A percentile compares a stretch with the other conserved stretches of the same genome.
These are phyloP conservation scores for Hanseniaspora mollemarum DNA, from an alignment of 805 yeast species.

Conservation along the genomic window DNA sequence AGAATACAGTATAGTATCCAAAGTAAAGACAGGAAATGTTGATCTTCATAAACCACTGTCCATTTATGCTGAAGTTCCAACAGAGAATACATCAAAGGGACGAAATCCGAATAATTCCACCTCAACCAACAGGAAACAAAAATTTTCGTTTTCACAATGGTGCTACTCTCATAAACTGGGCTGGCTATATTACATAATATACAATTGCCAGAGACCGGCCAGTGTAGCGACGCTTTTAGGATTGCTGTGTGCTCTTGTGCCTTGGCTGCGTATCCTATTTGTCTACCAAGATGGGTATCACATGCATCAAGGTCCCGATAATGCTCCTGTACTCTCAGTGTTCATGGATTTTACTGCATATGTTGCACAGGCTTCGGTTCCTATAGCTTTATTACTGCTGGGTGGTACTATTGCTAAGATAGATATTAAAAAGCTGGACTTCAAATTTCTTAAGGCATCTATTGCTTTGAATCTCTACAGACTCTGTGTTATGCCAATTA, in stretches of 20 bases:
- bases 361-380: slow-evolving; percentile 79
- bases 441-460: slow-evolving; percentile 52
- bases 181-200: slow-evolving; percentile 30
- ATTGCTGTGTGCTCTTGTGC: slow-evolving; percentile 65
- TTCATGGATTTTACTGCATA: slow-evolving; percentile 71
- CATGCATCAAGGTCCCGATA: slow-evolving; percentile 73
- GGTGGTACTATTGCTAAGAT: slow-evolving; percentile 85
- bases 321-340: slow-evolving; percentile 70
- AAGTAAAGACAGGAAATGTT: slow-evolving; percentile 26
- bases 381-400: slow-evolving; percentile 65
- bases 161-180: slow-evolving; percentile 24
- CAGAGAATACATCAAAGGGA: background rate
- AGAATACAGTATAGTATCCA: slow-evolving; percentile 31
- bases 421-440: slow-evolving; percentile 45
- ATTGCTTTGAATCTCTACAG: slow-evolving; percentile 45
- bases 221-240: slow-evolving; percentile 59
- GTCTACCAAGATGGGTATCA: slow-evolving; percentile 36
- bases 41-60: slow-evolving; percentile 27
- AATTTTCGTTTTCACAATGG: slow-evolving; percentile 8
- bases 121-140: too few species aligned
- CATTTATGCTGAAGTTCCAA: slow-evolving; percentile 18
- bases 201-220: slow-evolving; percentile 57
- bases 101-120: too few species aligned
- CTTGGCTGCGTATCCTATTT: slow-evolving; percentile 69
- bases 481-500: slow-evolving; percentile 61